phyloP scores from a whole-genome alignment of 2,329 filamentous ascomycete species.

The Hymenoscyphus fructigenus region DNA sequence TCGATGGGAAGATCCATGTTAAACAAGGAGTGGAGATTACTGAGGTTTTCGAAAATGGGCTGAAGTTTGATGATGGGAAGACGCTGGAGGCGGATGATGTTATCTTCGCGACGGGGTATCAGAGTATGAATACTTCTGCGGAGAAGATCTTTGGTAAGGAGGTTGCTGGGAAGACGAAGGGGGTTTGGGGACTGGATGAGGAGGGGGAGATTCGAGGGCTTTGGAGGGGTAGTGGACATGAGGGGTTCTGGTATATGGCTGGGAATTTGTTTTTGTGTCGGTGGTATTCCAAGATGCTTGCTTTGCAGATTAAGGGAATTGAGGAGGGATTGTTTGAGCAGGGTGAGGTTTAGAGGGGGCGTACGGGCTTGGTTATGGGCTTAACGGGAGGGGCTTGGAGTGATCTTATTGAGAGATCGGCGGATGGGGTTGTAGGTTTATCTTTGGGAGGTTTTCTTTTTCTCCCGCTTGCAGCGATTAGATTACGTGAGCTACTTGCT shows the following conservation, averaged over 20 bases:
- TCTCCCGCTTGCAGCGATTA: no score
- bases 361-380: background rate
- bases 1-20: constrained; percentile 54
- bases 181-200: constrained; percentile 50
- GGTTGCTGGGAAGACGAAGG: constrained; percentile 47
- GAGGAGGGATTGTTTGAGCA: constrained; percentile 40
- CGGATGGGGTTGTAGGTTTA: background rate
- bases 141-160: constrained; percentile 51
- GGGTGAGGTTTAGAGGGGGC: constrained; percentile 19
- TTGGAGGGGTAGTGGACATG: constrained; percentile 48
- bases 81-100: constrained; percentile 52
- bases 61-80: constrained; percentile 45
- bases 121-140: constrained; percentile 53
- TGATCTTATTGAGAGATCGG: background rate
- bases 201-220: constrained; percentile 49
- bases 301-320: constrained; percentile 49
- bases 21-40: constrained; percentile 48
- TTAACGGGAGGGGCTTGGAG: background rate
- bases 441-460: background rate
- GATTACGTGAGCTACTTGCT: no score
- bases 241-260: constrained; percentile 53
- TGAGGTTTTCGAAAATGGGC: constrained; percentile 40
- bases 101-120: constrained; percentile 49
- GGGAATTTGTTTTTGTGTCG: constrained; percentile 50
- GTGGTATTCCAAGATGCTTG: constrained; percentile 47